Percentiles rank a stretch among this genome's conserved stretches.
phyloP scores from a whole-genome alignment of 805 yeast genomes.

The Candida morakotiae region DNA sequence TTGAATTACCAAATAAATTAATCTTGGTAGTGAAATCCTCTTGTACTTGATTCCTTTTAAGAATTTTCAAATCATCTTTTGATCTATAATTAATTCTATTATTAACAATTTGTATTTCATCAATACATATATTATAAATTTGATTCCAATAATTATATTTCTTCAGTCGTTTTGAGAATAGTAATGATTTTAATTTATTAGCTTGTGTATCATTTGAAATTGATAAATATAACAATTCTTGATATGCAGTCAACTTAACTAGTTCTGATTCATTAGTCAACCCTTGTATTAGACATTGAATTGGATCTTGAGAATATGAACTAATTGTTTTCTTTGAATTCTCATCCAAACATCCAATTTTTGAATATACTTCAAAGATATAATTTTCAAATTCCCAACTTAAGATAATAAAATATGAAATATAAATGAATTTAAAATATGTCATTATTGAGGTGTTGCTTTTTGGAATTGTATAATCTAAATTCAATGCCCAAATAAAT shows the following conservation, averaged over 20 bases:
- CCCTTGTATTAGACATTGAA: conserved; percentile 61
- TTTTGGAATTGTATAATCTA: conserved; percentile 41
- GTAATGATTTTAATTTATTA: conserved; percentile 44
- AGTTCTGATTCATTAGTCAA: conserved; percentile 33
- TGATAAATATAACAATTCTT: conserved; percentile 66
- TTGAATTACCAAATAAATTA: conserved; percentile 37
- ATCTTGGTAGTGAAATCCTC: conserved; percentile 13
- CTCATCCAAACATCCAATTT: conserved; percentile 70
- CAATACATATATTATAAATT: conserved; percentile 56
- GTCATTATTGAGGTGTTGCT: conserved; percentile 27
- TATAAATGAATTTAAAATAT: conserved; percentile 23
- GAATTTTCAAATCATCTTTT: conserved; percentile 24
- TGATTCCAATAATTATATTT: conserved; percentile 52
- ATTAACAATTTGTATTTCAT: conserved; percentile 48
- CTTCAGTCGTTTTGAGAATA: conserved; percentile 48
- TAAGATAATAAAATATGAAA: conserved; percentile 32
- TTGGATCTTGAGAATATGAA: conserved; percentile 55
- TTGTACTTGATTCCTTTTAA: conserved; percentile 16
- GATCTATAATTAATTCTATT: conserved; percentile 35
- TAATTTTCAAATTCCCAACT: conserved; percentile 56
- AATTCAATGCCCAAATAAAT: conserved; percentile 24
- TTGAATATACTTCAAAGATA: conserved; percentile 59
- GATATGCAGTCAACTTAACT: conserved; percentile 61
- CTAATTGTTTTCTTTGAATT: conserved; percentile 62
- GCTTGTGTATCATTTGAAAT: conserved; percentile 41